Base-by-base conservation (phyloP, 495 filamentous ascomycete genomes). In the Talaromyces proteolyticus region DNA sequence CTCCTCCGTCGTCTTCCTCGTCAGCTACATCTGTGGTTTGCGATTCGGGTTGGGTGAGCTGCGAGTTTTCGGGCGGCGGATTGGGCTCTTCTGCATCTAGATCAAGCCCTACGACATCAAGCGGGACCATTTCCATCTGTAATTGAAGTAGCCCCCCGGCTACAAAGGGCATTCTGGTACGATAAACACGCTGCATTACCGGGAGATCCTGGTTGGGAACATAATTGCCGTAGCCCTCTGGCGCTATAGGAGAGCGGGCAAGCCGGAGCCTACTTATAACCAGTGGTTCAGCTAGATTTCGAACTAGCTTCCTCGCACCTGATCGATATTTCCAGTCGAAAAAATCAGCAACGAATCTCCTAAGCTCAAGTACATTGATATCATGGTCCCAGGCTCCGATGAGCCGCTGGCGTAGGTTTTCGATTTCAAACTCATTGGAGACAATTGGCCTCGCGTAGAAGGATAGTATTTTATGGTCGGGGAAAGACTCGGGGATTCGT, bases 361-460 rank as follows among this genome's bases (percentile, higher is more conserved):
- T 73, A 19, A 98, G 68, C 0, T 79, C 82, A 14, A 68, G 47
- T 16, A 87, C 69, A 52, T 96, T 82, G 26, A 95, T 75, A 0
- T 77, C 66, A 18, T 64, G 66, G 49, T 86, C 79, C 81, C 86
- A 90, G 3, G 70, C 72, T 17, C 85, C 70, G 12, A 65, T 62
- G 10, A 76, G 45, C 16, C 57, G 56, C 12, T 46, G 37, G 51
- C 69, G 73, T 22, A 97, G 54, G 22, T 63, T 70, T 2, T 78
- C 67, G 18, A 96, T 60, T 2, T 82, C 81, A 2, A 75, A 72
- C 11, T 67, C 56, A 0, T 68, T 69, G 4, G 91, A 96, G 7
- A 97, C 84, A 0, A 84, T 80, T 0, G 93, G 93, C 53, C 87
- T 79, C 5, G 85, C 91, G 54, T 99, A 97, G 57, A 87, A 96